phyloP scores from a whole-genome alignment of 495 filamentous ascomycete genomes.

The Trichoderma erinaceum region DNA sequence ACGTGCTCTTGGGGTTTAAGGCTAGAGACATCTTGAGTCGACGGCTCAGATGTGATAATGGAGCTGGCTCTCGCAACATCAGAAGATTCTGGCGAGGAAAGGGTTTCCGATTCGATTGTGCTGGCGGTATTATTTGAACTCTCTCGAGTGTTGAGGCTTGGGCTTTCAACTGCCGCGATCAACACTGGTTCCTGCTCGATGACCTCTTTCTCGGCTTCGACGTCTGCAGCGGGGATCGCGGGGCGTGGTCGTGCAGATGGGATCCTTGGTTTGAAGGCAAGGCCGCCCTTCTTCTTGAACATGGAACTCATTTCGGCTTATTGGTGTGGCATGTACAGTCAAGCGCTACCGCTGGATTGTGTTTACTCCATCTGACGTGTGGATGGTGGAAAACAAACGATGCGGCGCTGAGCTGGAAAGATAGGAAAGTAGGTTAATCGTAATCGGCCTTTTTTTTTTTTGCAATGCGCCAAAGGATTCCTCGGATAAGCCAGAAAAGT shows the following conservation, averaged over 20 bases:
- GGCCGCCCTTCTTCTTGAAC: conserved; percentile 39
- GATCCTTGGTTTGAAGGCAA: conserved; percentile 24
- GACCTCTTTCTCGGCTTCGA: conserved; percentile 1
- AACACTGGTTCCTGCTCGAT: not conserved
- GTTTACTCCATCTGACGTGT: not conserved
- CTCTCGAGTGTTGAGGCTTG: not conserved
- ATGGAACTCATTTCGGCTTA: conserved; percentile 31
- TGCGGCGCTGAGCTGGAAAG: not conserved
- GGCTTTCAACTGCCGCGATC: not conserved
- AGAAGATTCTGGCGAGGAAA: not conserved
- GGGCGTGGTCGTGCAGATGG: conserved; percentile 15
- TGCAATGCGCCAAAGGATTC: not conserved
- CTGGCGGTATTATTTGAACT: not conserved
- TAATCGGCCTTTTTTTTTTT: conserved; percentile 7
- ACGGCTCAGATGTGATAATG: conserved; percentile 1
- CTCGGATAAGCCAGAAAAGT: conserved; percentile 7
- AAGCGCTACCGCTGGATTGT: not conserved
- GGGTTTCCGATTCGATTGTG: not conserved
- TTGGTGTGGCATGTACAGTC: not conserved
- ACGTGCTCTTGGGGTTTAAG: conserved; percentile 1
- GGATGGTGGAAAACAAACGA: not conserved
- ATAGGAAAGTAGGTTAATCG: not conserved
- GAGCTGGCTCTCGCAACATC: not conserved
- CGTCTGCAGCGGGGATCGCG: conserved; percentile 11
- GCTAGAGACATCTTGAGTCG: not conserved